Base-by-base conservation (phyloP, 1,284 basidiomycete genomes). In the Phellinidium pouzarii region DNA sequence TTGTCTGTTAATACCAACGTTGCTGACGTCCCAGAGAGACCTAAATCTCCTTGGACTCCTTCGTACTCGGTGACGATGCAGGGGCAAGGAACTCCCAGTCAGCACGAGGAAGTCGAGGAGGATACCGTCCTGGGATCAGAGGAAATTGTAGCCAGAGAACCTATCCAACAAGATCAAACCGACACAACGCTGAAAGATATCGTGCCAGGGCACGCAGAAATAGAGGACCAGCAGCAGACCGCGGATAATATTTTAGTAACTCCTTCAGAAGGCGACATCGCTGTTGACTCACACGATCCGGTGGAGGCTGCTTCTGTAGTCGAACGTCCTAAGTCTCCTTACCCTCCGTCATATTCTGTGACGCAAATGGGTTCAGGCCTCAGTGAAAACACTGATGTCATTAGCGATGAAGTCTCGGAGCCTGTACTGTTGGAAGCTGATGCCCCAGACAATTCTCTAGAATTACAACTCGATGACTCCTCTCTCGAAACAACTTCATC, bases 271-370 rank as follows among this genome's bases (percentile, higher is more conserved):
- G 19, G 12, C 22, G 20, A 14, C 17, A 22, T 8, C 2, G 42
- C 22, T 14, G 2, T 25, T 9, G 42, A 25, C 12, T 11, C 42
- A 11, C 6, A 9, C 3, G 22, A 25, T 8, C 12, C n/a, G n/a
- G 12, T 14, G 8, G 42, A 43, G 20, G 3, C 42, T 22, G 25
- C 42, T 20, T 31, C 22, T 9, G 49, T 41, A 14, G 34, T 52
- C 22, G 48, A 48, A 36, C 54, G 54, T 42, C 55, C 55, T 3
- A 56, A 53, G 19, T 53, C 55, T 5, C 55, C 50, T 23, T 56
- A 49, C 37, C 50, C 55, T 9, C 42, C 50, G 8, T 48, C 55
- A 1, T 56, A 56, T 23, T 52, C 55, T 23, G 55, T 56, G 4
- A 56, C 55, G 14, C 50, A 56, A 31, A 44, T 48, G 41, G 55